These are phyloP conservation scores for Scutellaria minor DNA, from an alignment of 257 asterid species.

Conservation along the genomic window DNA sequence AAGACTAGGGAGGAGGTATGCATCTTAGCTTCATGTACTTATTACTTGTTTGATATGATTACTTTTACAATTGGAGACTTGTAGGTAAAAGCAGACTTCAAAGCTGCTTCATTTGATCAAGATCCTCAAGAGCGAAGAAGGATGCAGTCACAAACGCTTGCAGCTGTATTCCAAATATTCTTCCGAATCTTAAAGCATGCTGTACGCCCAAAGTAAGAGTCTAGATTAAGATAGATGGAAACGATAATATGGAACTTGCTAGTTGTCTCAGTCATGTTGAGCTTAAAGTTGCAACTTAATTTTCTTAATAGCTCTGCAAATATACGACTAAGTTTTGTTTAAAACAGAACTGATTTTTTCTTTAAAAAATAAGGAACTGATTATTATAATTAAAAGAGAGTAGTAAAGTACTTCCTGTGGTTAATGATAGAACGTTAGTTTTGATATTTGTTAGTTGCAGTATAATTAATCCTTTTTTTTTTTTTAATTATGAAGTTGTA, in stretches of 20 bases:
- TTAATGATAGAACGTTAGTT: conserved; percentile 1
- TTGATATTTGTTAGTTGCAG: not conserved
- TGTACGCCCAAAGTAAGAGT: conserved; percentile 57
- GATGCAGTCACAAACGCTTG: conserved; percentile 83
- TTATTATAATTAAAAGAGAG: not conserved
- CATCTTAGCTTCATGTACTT: conserved; percentile 20
- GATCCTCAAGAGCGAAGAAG: conserved; percentile 77
- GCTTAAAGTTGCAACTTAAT: conserved; percentile 1
- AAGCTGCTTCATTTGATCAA: conserved; percentile 79
- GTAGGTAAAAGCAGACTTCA: conserved; percentile 86
- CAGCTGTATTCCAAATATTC: conserved; percentile 75
- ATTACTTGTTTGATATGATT: conserved; percentile 21
- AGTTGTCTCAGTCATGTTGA: conserved; percentile 17
- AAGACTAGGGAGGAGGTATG: conserved; percentile 90
- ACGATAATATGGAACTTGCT: conserved; percentile 18
- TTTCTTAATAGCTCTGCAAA: conserved; percentile 11
- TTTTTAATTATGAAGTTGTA: not conserved
- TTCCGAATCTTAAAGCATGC: conserved; percentile 84
- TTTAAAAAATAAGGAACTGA: not conserved
- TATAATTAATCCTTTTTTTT: not conserved
- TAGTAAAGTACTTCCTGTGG: not conserved
- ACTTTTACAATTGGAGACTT: conserved; percentile 33
- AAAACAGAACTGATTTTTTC: not conserved
- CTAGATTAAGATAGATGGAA: not conserved
- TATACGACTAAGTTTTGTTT: not conserved